Conservation (phyloP, 768 basidiomycete species). For the Russula compacta region DNA sequence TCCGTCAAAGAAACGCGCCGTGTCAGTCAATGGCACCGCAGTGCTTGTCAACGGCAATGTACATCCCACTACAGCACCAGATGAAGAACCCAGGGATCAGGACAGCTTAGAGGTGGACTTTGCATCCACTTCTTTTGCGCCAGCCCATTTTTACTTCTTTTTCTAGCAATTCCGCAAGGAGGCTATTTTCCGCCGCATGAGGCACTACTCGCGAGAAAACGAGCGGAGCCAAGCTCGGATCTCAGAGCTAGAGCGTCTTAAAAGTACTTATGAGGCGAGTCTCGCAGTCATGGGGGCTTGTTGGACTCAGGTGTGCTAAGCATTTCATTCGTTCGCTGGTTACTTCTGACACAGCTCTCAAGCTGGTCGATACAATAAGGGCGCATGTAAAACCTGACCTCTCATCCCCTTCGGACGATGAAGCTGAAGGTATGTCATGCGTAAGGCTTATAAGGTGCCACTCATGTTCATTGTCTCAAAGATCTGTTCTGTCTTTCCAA, state of each 20-base stretch:
- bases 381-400: constrained; percentile 47
- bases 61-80: constrained; percentile 12
- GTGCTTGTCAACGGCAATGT: constrained; percentile 21
- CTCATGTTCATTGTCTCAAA: constrained; percentile 18
- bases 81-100: constrained; percentile 22
- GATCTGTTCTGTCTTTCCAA: constrained; percentile 18
- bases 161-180: constrained; percentile 75
- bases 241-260: constrained; percentile 55
- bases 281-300: constrained; percentile 67
- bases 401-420: constrained; percentile 33
- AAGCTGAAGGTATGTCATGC: constrained; percentile 16
- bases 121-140: constrained; percentile 15
- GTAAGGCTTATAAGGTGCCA: neutral
- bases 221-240: constrained; percentile 54
- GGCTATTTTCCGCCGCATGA: constrained; percentile 79
- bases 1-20: constrained; percentile 24
- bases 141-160: neutral
- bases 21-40: constrained; percentile 22
- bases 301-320: constrained; percentile 61
- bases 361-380: constrained; percentile 64
- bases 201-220: constrained; percentile 68
- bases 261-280: constrained; percentile 58
- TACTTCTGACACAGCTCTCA: neutral
- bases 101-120: constrained; percentile 57
- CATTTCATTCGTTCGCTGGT: neutral